Evolutionary conservation across 108 stramenopile genomes (phyloP), one percentile per base, ranked within the genome.

Genomic region (Cylindrotheca closterium): DNA sequence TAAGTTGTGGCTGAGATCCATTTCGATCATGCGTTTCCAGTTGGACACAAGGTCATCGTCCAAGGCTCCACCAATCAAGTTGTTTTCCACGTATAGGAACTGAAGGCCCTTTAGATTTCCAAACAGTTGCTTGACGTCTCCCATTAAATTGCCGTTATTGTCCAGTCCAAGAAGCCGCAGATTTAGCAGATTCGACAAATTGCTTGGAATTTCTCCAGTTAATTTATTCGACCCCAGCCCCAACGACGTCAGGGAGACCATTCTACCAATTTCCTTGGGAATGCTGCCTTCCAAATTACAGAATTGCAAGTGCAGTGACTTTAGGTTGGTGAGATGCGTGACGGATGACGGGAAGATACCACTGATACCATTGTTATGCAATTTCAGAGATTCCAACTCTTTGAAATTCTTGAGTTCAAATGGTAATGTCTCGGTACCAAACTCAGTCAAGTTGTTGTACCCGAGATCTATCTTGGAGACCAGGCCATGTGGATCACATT

Each of bases 141-240:
- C 70, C 0, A 2, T 48, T n/a, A 71, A 26, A 29, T 48, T 25
- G 3, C 8, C 48, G 2, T 53, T 57, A 15, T 53, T 60, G 32
- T 63, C 70, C 30, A 71, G 37, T 4, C 70, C 63, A 4, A 71
- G 55, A 28, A 63, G 26, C 3, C 55, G 46, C 26, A 71, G 46
- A 33, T 71, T 63, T 18, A 24, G 25, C 12, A 61, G 28, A 15
- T 45, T 54, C 2, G 30, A 24, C 22, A 79, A 58, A 60, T 25
- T 55, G 10, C 30, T 21, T 2, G 78, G 78, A 48, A 79, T 61
- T n/a, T 15, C 15, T 23, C 73, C 73, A 23, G 19, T 27, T 23
- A 79, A 29, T 5, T 70, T 51, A 32, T 74, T 79, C 18, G 60
- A 17, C 18, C 64, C 28, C 47, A 79, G 50, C 45, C 29, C 68